These are phyloP conservation scores for Alternaria sp. DNA, from an alignment of 2,329 filamentous ascomycete species.

Conservation along the genomic window DNA sequence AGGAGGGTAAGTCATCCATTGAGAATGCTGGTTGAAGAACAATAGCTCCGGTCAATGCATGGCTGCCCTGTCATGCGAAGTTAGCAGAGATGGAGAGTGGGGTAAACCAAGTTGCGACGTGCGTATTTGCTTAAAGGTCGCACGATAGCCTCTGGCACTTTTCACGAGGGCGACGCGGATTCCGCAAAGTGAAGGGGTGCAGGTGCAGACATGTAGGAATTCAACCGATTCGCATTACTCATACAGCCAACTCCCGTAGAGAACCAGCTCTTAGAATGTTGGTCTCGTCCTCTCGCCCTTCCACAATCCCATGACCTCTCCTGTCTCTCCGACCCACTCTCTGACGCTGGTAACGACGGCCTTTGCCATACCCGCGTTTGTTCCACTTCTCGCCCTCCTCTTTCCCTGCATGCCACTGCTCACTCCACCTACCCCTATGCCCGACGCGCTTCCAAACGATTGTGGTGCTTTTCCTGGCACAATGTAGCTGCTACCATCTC, in stretches of 20 bases:
- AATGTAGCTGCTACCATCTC: slow-evolving; percentile 62
- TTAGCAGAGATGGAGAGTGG: background rate
- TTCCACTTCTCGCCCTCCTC: slow-evolving; percentile 60
- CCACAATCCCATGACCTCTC: slow-evolving; percentile 70
- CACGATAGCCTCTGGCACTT: background rate
- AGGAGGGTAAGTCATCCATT: background rate
- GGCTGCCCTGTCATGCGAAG: background rate
- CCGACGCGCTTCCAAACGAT: slow-evolving; percentile 32
- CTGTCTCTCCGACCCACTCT: slow-evolving; percentile 71
- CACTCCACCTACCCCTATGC: slow-evolving; percentile 43
- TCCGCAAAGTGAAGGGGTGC: background rate
- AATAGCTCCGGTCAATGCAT: background rate
- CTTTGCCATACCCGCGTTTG: slow-evolving; percentile 64
- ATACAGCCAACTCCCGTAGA: slow-evolving; percentile 21
- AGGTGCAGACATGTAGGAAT: slow-evolving; percentile 2
- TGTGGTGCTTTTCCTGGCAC: slow-evolving; percentile 54
- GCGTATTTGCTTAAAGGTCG: background rate
- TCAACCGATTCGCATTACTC: slow-evolving; percentile 15
- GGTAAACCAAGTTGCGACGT: background rate
- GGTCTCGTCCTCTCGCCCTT: slow-evolving; percentile 65
- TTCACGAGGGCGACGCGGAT: background rate
- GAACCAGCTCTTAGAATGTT: slow-evolving; percentile 35
- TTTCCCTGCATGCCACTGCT: slow-evolving; percentile 37
- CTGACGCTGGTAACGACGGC: slow-evolving; percentile 66
- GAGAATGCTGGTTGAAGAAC: background rate